A percentile compares a stretch with the other conserved stretches of the same genome.
These are phyloP conservation scores for Clarireedia paspali DNA, from an alignment of 2,329 filamentous ascomycete genomes.

Conservation along the genomic window DNA sequence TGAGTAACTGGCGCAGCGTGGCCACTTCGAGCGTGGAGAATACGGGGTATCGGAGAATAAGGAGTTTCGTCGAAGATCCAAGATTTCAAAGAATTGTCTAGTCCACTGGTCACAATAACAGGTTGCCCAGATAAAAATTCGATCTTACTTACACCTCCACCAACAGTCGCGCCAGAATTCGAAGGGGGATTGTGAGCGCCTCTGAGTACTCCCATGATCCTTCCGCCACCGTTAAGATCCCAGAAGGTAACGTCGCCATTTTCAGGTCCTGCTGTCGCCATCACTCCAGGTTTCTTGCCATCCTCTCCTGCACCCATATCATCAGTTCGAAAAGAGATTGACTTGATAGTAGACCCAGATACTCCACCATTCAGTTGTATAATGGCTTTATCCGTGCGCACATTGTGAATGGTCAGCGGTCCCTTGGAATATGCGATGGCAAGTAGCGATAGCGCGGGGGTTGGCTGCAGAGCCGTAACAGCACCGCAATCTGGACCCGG, in stretches of 20 bases:
- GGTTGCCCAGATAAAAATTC: slow-evolving; percentile 88
- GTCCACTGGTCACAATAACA: slow-evolving; percentile 80
- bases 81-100: slow-evolving; percentile 88
- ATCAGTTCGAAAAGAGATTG: slow-evolving; percentile 86
- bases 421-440: slow-evolving; percentile 83
- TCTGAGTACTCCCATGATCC: slow-evolving; percentile 77
- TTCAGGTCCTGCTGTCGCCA: slow-evolving; percentile 76
- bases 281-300: slow-evolving; percentile 77
- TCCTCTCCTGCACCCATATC: slow-evolving; percentile 82
- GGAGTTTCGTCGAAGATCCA: slow-evolving; percentile 95
- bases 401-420: slow-evolving; percentile 70
- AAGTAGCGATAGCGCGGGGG: slow-evolving; percentile 75
- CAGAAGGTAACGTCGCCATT: slow-evolving; percentile 91
- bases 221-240: slow-evolving; percentile 86
- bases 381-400: slow-evolving; percentile 67
- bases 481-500: slow-evolving; percentile 64
- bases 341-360: slow-evolving; percentile 61
- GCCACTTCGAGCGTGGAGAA: slow-evolving; percentile 78
- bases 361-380: slow-evolving; percentile 61
- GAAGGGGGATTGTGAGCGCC: slow-evolving; percentile 76
- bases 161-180: slow-evolving; percentile 42
- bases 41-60: slow-evolving; percentile 78
- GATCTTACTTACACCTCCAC: slow-evolving; percentile 75
- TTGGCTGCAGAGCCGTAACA: slow-evolving; percentile 81
- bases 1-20: slow-evolving; percentile 81